Base-by-base conservation (phyloP, 805 yeast genomes). In the Candida khao-thaluensis region DNA sequence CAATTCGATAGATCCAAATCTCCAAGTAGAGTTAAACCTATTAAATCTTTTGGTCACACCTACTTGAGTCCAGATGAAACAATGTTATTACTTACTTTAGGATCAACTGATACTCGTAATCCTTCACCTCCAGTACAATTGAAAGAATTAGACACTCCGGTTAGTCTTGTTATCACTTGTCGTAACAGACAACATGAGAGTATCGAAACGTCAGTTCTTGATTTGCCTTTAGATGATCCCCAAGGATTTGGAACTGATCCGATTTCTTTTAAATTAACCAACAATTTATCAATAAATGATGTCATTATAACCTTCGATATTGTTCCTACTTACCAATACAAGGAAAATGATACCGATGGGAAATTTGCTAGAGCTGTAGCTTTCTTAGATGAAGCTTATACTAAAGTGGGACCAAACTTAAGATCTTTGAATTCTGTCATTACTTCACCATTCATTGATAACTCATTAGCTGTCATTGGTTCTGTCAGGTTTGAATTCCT, bases 41-140 rank as follows among this genome's bases (percentile, higher is more conserved):
- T 86, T 39, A 88, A 85, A 57, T 82, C 95, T 0, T 83, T 88
- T 63, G 96, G 96, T 25, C 96, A 89, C 57, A 69, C 83, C 27
- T 86, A 77, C 56, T 70, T 90, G 46, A 71, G 73, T 35, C 62
- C 66, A 7, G 72, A 74, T 38, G 90, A 87, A 53, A 76, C 86
- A 2, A 63, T 90, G 51, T 69, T 90, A n/a, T 65, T 90, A 43
- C 76, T 90, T 24, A 87, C 95, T 1, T 67, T 90, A 40, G 98
- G 98, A 1, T 80, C 95, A 0, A 83, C 93, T 2, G 96, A 90
- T 53, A 64, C 80, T 23, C 70, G 96, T 31, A 77, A 75, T 41
- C 53, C 60, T 2, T 61, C 62, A 9, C 71, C 73, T 6, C 85
- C 91, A 0, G 73, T 90, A 8, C 77, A 80, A 33, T 71, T 88